Evolutionary conservation across 768 basidiomycete genomes (phyloP).

Genomic region (Xerocomus brunneocitrinus): DNA sequence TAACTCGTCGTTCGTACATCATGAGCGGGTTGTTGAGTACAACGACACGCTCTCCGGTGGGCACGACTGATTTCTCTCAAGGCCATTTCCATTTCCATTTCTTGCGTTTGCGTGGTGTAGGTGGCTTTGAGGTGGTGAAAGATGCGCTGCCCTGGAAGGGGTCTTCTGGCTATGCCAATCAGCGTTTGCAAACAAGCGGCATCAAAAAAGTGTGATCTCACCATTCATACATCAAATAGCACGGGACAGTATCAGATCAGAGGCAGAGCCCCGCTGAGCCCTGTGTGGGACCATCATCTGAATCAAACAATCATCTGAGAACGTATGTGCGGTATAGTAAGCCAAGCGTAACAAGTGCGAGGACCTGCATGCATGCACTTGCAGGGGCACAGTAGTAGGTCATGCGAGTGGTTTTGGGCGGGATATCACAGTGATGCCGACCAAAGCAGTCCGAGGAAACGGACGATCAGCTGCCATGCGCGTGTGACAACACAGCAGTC

Average conservation of each 20-base stretch:
- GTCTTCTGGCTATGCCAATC: slow-evolving; percentile 36
- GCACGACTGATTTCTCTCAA: slow-evolving; percentile 66
- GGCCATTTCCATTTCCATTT: slow-evolving; percentile 66
- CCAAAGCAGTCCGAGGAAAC: no score
- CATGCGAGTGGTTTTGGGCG: no score
- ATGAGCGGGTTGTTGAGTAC: slow-evolving; percentile 72
- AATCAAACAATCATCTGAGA: background rate
- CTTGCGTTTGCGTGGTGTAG: slow-evolving; percentile 19
- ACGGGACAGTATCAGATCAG: background rate
- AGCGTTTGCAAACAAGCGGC: no score
- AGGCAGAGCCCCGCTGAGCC: background rate
- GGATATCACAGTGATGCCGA: no score
- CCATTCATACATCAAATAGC: background rate
- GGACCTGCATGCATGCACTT: no score
- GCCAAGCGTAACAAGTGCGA: background rate
- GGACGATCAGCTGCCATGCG: no score
- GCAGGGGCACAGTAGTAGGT: no score
- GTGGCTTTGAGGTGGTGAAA: slow-evolving; percentile 23
- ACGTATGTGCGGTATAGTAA: background rate
- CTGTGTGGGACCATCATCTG: background rate
- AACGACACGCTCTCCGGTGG: slow-evolving; percentile 73
- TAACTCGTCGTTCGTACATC: slow-evolving; percentile 46
- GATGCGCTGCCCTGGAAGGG: slow-evolving; percentile 42
- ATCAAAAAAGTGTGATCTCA: no score
- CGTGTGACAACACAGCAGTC: no score